Evolutionary conservation across 495 filamentous ascomycete genomes (phyloP), one percentile per base, ranked within the genome.

Genomic region (Daldinia bambusicola): DNA sequence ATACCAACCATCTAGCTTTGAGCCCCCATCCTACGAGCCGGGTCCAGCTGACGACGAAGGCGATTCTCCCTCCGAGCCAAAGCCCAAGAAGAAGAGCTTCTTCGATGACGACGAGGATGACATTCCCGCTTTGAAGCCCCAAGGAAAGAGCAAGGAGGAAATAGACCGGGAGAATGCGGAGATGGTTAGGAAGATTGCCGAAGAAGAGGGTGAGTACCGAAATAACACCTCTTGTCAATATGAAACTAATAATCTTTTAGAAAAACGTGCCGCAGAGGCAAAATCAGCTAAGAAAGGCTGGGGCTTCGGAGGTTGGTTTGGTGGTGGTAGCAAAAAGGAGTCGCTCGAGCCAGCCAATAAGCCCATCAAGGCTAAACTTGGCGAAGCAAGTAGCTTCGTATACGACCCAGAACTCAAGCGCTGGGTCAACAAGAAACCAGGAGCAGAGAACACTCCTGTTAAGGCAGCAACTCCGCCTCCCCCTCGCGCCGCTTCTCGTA

Each of bases 381-480:
- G 96, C 65, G 96, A 99, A 79, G 91, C 95, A 72, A 95, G 86
- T 75, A 92, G 88, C 10, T 98, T 99, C 81, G 91, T 93, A 70
- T 99, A 95, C 69, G 96, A 99, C 78, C 90, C 92, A 4, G 92
- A 97, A 20, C 85, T 97, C 61, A 96, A 96, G 84, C 93, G 95
- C 76, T 99, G 96, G 96, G 87, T 99, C 80, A 97, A 99, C 80
- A 97, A 98, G 84, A 98, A 98, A 76, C 90, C 89, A 14, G 82
- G 89, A 16, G 78, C 82, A n/a, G 84, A 85, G 51, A 82, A 83
- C 30, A 78, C 78, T 30, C 76, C 75, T 55, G 74, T 79, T 38
- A 85, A 86, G 52, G 79, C 81, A 45, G 75, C 79, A 13, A 82
- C 84, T 0, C 83, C 85, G 0, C 86, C 86, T 0, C 86, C 86